A percentile compares a stretch with the other conserved stretches of the same genome.
These are phyloP conservation scores for Neurospora sp. DNA, from an alignment of 495 filamentous ascomycete genomes.

Conservation along the genomic window DNA sequence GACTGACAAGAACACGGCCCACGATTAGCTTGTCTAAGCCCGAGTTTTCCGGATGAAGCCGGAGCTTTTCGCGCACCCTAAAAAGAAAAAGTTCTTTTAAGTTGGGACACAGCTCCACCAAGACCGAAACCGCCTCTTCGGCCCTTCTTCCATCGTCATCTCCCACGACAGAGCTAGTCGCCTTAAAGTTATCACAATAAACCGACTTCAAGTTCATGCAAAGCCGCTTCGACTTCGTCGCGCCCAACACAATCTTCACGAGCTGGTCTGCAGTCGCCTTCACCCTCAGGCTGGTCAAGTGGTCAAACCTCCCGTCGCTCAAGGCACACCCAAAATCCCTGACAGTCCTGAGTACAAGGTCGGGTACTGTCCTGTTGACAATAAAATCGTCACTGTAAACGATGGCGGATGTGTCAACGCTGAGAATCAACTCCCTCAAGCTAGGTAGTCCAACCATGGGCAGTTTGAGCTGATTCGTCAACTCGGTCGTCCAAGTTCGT, in stretches of 20 bases:
- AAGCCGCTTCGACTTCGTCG: neutral
- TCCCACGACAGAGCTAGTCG: neutral
- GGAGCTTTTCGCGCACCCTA: neutral
- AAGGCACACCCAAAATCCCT: neutral
- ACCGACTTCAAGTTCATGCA: neutral
- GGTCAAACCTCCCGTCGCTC: neutral
- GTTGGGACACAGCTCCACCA: neutral
- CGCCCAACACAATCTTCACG: neutral
- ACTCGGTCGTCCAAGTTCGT: neutral
- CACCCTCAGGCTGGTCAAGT: neutral
- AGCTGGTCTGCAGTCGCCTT: neutral
- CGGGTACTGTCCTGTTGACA: neutral
- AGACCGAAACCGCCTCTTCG: neutral
- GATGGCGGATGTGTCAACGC: neutral
- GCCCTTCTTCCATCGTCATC: neutral
- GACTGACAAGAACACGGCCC: accelerated
- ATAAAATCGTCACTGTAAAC: neutral
- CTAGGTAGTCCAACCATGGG: neutral
- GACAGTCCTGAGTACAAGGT: neutral
- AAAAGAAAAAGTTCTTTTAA: neutral
- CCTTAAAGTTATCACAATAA: neutral
- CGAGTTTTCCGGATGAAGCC: neutral
- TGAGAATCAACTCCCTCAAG: neutral
- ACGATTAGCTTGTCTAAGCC: neutral
- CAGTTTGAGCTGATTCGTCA: neutral